A percentile compares a stretch with the other conserved stretches of the same genome.
Evolutionary conservation across 257 asterid species (phyloP).

Genomic region (Rhazya stricta): DNA sequence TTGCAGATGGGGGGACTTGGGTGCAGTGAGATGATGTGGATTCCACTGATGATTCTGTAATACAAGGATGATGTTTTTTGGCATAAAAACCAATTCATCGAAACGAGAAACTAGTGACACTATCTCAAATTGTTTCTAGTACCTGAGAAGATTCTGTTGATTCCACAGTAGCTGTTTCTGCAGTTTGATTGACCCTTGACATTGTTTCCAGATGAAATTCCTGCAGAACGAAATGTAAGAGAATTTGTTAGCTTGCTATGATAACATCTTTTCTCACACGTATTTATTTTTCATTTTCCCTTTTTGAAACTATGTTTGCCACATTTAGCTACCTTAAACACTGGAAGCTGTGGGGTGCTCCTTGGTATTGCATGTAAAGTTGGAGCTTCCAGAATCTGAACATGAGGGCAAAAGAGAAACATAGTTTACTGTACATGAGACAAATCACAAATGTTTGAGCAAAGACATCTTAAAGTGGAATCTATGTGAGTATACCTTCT

Average conservation of each 20-base stretch:
- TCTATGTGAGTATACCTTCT: conserved; percentile 47
- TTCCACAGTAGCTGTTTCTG: conserved; percentile 62
- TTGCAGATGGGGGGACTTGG: conserved; percentile 76
- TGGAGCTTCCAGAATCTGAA: conserved; percentile 67
- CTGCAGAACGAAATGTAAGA: conserved; percentile 31
- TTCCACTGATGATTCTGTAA: conserved; percentile 65
- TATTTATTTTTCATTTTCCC: background rate
- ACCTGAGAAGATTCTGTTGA: conserved; percentile 57
- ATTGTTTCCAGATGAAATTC: conserved; percentile 88
- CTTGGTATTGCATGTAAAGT: conserved; percentile 55
- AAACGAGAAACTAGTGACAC: background rate
- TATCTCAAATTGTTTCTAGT: conserved; percentile 5
- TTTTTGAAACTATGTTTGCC: background rate
- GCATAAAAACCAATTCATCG: background rate
- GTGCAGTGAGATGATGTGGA: conserved; percentile 68
- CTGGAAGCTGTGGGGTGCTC: conserved; percentile 73
- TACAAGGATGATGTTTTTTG: background rate
- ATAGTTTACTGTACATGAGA: background rate
- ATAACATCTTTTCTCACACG: background rate
- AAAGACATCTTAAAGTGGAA: background rate
- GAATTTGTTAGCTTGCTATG: background rate
- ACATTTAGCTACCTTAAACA: conserved; percentile 57
- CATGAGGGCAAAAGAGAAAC: background rate
- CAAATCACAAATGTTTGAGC: background rate
- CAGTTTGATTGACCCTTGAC: conserved; percentile 71